A percentile compares a stretch with the other conserved stretches of the same genome.
These are phyloP conservation scores for Diplodia intermedia DNA, from an alignment of 2,329 filamentous ascomycete species.

Conservation along the genomic window DNA sequence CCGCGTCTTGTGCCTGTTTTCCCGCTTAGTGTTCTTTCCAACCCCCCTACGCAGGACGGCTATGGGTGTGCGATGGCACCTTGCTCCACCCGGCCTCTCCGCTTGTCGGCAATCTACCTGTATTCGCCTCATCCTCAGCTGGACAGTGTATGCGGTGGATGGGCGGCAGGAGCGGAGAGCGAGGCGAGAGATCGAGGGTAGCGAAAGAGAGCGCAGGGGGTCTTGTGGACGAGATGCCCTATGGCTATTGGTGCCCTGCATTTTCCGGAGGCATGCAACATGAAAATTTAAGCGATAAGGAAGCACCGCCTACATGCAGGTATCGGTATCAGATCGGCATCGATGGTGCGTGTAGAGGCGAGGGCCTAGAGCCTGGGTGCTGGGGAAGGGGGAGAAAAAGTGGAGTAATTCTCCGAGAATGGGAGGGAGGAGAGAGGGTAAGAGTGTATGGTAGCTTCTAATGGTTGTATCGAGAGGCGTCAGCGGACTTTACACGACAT, in stretches of 20 bases:
- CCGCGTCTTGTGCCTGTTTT: neutral
- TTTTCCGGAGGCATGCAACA: neutral
- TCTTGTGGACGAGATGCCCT: slow-evolving; percentile 1
- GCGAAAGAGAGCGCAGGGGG: slow-evolving; percentile 3
- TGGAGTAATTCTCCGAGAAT: slow-evolving; percentile 1
- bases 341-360: neutral
- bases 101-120: neutral
- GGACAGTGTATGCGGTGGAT: neutral
- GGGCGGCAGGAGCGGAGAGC: neutral
- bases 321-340: neutral
- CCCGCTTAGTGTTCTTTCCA: neutral
- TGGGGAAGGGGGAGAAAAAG: neutral
- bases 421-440: neutral
- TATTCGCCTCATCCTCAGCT: neutral
- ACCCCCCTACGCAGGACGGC: neutral
- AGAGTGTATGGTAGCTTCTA: neutral
- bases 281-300: neutral
- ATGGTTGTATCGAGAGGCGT: neutral
- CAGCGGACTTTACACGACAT: neutral
- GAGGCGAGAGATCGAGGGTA: neutral
- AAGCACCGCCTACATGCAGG: neutral
- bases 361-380: neutral
- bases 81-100: neutral
- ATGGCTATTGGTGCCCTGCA: neutral
- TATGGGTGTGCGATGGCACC: neutral